These are phyloP conservation scores for Ganoderma sp. DNA, from an alignment of 1,284 basidiomycete species.

Conservation along the genomic window DNA sequence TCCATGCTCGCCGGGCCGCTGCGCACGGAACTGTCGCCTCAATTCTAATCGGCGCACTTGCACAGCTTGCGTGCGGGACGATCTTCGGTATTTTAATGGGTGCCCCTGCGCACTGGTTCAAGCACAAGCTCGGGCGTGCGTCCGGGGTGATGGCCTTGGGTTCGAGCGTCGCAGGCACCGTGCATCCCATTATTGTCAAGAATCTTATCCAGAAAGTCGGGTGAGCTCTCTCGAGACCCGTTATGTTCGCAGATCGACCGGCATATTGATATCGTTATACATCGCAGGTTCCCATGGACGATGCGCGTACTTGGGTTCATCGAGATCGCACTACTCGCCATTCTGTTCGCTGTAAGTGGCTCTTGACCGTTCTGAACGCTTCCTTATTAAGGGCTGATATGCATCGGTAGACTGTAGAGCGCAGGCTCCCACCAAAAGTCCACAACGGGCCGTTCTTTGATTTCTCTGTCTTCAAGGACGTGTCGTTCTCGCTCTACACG, in stretches of 20 bases:
- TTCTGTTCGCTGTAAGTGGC: conserved; percentile 48
- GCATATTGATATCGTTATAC: too few species aligned
- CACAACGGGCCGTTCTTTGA: conserved; percentile 58
- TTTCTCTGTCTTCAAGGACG: conserved; percentile 52
- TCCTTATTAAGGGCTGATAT: conserved; percentile 32
- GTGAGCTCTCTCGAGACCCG: conserved; percentile 27
- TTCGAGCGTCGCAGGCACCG: conserved; percentile 50
- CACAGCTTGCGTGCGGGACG: conserved; percentile 44
- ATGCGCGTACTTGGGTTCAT: conserved; percentile 66
- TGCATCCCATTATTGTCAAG: conserved; percentile 50
- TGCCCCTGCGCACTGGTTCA: conserved; percentile 57
- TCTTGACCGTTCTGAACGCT: conserved; percentile 28
- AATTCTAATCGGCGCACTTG: background rate
- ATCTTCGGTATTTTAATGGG: conserved; percentile 53
- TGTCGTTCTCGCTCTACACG: conserved; percentile 52
- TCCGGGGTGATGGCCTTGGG: conserved; percentile 51
- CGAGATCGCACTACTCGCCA: conserved; percentile 47
- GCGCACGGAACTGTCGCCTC: background rate
- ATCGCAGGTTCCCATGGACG: conserved; percentile 69
- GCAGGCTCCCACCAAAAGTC: conserved; percentile 57
- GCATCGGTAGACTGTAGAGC: conserved; percentile 47
- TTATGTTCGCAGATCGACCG: too few species aligned
- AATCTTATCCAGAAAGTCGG: conserved; percentile 47
- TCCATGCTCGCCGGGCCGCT: conserved; percentile 12
- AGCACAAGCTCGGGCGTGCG: conserved; percentile 47